phyloP scores from a whole-genome alignment of 768 basidiomycete genomes.

The Termitomyces sp. region DNA sequence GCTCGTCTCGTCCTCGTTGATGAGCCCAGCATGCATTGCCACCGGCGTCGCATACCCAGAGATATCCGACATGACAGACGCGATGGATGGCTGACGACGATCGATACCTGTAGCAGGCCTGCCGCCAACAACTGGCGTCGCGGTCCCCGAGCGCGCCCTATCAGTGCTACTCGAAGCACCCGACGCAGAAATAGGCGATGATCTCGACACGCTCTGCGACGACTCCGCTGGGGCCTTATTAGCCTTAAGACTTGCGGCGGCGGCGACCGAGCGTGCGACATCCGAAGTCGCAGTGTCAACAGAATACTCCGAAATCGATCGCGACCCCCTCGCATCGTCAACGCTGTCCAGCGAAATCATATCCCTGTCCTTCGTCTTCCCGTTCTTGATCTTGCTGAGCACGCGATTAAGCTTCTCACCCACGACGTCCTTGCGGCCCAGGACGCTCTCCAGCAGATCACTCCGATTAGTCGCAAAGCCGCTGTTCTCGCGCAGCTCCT shows the following conservation, averaged over 20 bases:
- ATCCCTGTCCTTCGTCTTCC: slow-evolving; percentile 38
- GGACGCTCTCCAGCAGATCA: slow-evolving; percentile 66
- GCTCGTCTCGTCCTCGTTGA: slow-evolving; percentile 14
- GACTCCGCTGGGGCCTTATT: slow-evolving; percentile 10
- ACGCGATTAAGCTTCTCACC: slow-evolving; percentile 72
- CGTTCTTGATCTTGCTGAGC: slow-evolving; percentile 68
- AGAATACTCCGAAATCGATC: slow-evolving; percentile 55
- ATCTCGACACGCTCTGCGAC: slow-evolving; percentile 4
- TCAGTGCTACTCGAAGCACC: not conserved
- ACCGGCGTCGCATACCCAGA: slow-evolving; percentile 44
- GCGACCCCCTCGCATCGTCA: slow-evolving; percentile 29
- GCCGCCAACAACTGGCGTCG: slow-evolving; percentile 25
- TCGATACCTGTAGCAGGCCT: slow-evolving; percentile 16
- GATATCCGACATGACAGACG: slow-evolving; percentile 65
- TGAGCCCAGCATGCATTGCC: slow-evolving; percentile 15
- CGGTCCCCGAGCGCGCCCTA: slow-evolving; percentile 22
- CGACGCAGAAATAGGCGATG: slow-evolving; percentile 7
- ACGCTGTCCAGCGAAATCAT: slow-evolving; percentile 16
- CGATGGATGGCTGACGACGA: slow-evolving; percentile 64
- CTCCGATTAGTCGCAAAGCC: slow-evolving; percentile 31
- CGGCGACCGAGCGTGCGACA: slow-evolving; percentile 34
- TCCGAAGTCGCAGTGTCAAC: slow-evolving; percentile 32
- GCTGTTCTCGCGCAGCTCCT: slow-evolving; percentile 67
- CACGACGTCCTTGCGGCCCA: slow-evolving; percentile 50
- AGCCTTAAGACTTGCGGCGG: slow-evolving; percentile 1